phyloP scores from a whole-genome alignment of 75 land plant species.

The Selaginella moellendorffii region DNA sequence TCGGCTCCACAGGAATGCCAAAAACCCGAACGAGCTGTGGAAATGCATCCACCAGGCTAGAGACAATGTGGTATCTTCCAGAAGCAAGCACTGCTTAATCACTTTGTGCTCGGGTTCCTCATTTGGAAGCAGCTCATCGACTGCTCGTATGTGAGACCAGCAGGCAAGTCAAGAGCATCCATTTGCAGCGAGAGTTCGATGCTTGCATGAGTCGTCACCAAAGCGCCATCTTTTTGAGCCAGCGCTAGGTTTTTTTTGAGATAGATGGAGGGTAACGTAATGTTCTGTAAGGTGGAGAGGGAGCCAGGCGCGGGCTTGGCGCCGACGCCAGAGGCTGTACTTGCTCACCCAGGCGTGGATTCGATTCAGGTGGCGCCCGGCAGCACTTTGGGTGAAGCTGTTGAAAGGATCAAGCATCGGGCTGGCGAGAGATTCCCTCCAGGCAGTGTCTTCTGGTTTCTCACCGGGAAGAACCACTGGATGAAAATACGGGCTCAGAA shows the following conservation, averaged over 20 bases:
- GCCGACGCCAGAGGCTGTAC: constrained; percentile 2
- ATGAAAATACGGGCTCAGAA: not conserved
- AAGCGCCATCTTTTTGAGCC: not conserved
- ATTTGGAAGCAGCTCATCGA: not conserved
- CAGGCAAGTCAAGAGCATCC: not conserved
- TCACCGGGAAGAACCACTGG: constrained; percentile 1
- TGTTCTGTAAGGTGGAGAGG: constrained; percentile 1
- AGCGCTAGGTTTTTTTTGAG: not conserved
- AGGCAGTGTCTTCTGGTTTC: not conserved
- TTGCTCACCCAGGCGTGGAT: constrained; percentile 2
- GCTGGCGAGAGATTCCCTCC: constrained; percentile 1
- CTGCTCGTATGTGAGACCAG: constrained; percentile 2
- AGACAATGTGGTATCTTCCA: not conserved
- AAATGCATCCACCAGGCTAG: constrained; percentile 1
- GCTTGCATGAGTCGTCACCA: not conserved
- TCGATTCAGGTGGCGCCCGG: not conserved
- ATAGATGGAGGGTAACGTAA: not conserved
- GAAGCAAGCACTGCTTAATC: too few species aligned
- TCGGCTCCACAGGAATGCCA: constrained; percentile 2
- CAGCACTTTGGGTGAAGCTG: constrained; percentile 1
- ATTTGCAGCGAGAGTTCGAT: too few species aligned
- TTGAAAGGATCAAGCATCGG: constrained; percentile 1
- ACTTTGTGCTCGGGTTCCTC: too few species aligned
- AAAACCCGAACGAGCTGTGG: constrained; percentile 1
- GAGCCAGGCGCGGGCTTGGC: constrained; percentile 2